Evolutionary conservation across 2,329 filamentous ascomycete genomes (phyloP).

Genomic region (Pseudocercospora fijiensis): DNA sequence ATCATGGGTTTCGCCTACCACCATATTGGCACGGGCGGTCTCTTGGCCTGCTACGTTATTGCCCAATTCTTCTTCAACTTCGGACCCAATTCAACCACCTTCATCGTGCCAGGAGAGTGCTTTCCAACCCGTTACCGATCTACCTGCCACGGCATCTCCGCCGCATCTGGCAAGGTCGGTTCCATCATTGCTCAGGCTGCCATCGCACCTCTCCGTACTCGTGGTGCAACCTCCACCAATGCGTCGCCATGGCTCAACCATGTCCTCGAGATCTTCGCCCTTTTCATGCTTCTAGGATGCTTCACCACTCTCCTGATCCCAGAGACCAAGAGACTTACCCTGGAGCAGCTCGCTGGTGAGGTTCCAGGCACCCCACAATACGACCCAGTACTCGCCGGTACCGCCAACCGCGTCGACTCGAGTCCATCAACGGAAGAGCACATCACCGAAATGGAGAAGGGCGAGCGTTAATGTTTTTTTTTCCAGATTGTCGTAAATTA

Average conservation of each 20-base stretch:
- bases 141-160: slow-evolving; percentile 51
- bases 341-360: slow-evolving; percentile 71
- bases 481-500: background rate
- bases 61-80: slow-evolving; percentile 57
- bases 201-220: slow-evolving; percentile 53
- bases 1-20: slow-evolving; percentile 52
- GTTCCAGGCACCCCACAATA: slow-evolving; percentile 57
- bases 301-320: slow-evolving; percentile 71
- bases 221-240: slow-evolving; percentile 53
- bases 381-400: slow-evolving; percentile 38
- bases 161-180: slow-evolving; percentile 50
- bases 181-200: slow-evolving; percentile 52
- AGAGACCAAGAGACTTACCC: slow-evolving; percentile 61
- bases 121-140: slow-evolving; percentile 52
- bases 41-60: slow-evolving; percentile 50
- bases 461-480: background rate
- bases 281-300: slow-evolving; percentile 75
- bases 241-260: slow-evolving; percentile 67
- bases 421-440: slow-evolving; percentile 1
- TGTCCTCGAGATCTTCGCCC: slow-evolving; percentile 73
- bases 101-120: slow-evolving; percentile 54
- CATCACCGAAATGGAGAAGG: background rate
- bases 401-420: slow-evolving; percentile 16
- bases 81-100: slow-evolving; percentile 53
- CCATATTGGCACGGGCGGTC: slow-evolving; percentile 43